Percentiles rank a stretch among this genome's conserved stretches.
phyloP scores from a whole-genome alignment of 2,329 filamentous ascomycete species.

The Pseudocercospora eumusae region DNA sequence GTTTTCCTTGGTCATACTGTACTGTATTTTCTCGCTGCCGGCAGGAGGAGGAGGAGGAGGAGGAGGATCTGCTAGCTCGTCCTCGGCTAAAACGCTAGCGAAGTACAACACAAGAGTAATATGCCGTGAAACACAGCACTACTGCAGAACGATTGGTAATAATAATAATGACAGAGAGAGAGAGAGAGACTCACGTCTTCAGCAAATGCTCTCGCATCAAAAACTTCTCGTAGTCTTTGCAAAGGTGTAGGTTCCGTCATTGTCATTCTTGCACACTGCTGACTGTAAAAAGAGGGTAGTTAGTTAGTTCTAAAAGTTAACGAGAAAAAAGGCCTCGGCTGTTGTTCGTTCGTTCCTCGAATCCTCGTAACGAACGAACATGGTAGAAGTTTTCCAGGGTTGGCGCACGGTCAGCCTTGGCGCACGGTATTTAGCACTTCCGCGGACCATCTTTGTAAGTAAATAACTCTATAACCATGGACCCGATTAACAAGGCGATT shows the following conservation, averaged over 20 bases:
- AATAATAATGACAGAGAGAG: not conserved
- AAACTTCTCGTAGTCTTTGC: conserved; percentile 20
- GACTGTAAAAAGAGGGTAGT: not conserved
- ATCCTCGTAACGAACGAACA: not conserved
- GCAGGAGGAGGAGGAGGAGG: not conserved
- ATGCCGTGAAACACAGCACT: not conserved
- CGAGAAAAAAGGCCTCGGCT: not conserved
- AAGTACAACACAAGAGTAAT: not conserved
- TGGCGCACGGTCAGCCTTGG: too few relatives aligned
- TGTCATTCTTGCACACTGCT: not conserved
- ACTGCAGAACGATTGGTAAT: not conserved
- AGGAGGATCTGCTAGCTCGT: not conserved
- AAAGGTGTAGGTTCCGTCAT: conserved; percentile 9
- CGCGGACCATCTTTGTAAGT: too few relatives aligned
- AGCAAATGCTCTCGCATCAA: conserved; percentile 21
- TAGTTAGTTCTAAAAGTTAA: too few relatives aligned
- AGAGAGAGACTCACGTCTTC: conserved; percentile 15
- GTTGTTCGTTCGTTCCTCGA: not conserved
- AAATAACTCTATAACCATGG: too few relatives aligned
- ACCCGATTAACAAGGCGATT: too few relatives aligned
- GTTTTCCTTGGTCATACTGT: not conserved
- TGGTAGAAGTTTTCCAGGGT: too few relatives aligned
- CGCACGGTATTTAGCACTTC: too few relatives aligned
- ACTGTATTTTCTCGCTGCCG: not conserved
- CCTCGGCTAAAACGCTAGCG: not conserved